phyloP scores from a whole-genome alignment of 371 early-diverging fungal species.

The Apophysomyces trapeziformis region DNA sequence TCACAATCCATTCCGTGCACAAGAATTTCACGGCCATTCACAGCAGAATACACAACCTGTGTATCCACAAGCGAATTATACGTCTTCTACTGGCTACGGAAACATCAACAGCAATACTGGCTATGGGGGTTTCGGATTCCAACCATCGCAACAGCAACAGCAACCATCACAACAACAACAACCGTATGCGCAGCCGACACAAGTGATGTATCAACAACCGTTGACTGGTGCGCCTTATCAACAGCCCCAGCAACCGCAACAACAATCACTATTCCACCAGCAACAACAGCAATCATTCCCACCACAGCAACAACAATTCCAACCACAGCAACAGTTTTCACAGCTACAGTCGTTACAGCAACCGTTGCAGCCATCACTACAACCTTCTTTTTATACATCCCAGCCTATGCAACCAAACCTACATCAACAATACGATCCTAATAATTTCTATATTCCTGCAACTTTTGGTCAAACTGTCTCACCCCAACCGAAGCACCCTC shows the following conservation, averaged over 20 bases:
- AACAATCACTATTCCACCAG: constrained; percentile 18
- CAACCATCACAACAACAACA: constrained; percentile 3
- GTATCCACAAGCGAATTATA: constrained; percentile 14
- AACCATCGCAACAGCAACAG: constrained; percentile 20
- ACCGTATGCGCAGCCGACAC: neutral
- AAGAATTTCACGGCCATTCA: constrained; percentile 15
- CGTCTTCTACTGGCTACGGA: neutral
- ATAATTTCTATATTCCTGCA: constrained; percentile 38
- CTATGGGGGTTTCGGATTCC: neutral
- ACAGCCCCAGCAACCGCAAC: constrained; percentile 10
- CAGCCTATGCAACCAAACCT: constrained; percentile 9
- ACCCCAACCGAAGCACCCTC: constrained; percentile 36
- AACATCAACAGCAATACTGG: constrained; percentile 8
- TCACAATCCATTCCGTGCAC: constrained; percentile 41
- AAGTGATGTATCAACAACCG: neutral
- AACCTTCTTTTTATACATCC: constrained; percentile 17
- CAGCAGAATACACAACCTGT: constrained; percentile 18
- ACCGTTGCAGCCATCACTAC: constrained; percentile 15
- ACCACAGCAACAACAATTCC: constrained; percentile 37
- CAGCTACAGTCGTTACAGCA: constrained; percentile 17
- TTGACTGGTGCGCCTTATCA: neutral
- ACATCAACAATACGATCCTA: constrained; percentile 20
- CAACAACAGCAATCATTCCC: constrained; percentile 30
- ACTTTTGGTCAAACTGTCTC: constrained; percentile 37
- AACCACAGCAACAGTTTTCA: constrained; percentile 38